Evolutionary conservation across 352 stramenopile genomes (phyloP), one percentile per base, ranked within the genome.

Genomic region (Thalassiosira livingstoniorum): DNA sequence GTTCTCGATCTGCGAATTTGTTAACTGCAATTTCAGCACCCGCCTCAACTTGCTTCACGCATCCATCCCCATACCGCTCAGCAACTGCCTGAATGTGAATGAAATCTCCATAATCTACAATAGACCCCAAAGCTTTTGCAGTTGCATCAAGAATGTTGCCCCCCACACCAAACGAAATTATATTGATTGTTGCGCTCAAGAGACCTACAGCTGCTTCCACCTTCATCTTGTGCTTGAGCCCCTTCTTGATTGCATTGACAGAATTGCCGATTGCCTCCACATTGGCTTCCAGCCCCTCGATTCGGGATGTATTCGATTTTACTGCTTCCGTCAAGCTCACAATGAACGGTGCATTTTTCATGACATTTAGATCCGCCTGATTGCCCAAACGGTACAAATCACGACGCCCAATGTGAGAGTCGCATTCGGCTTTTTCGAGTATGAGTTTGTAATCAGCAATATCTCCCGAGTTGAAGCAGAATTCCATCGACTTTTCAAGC

Each of bases 211-310:
- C 42, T 15, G 39, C 39, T 23, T 70, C 37, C 4, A 57, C 42
- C 37, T 70, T 70, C 62, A 70, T 55, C 37, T 70, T 55, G 4
- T 23, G 34, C 37, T 70, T 70, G 4, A 70, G 39, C 35, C 62
- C 62, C 13, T 31, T 23, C 34, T 25, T 55, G 23, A 70, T 57
- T 58, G 21, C 4, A 23, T 55, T 70, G 62, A 70, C n/a, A 10
- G 62, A 70, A 21, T 58, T 29, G 31, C 57, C 39, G 4, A 70
- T 70, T 10, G 25, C 39, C 37, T 57, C 18, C n/a, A 70, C 37
- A 57, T 70, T 70, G 34, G 34, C 34, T 37, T 70, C 62, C 18
- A 70, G 62, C 27, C 37, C 37, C 4, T 70, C n/a, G 23, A 70
- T 70, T 32, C 34, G 10, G 47, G 34, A 4, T 11, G 29, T 43